Base-by-base conservation (phyloP, 1,139 yeast species). In the Kurtzmaniella natalensis region DNA sequence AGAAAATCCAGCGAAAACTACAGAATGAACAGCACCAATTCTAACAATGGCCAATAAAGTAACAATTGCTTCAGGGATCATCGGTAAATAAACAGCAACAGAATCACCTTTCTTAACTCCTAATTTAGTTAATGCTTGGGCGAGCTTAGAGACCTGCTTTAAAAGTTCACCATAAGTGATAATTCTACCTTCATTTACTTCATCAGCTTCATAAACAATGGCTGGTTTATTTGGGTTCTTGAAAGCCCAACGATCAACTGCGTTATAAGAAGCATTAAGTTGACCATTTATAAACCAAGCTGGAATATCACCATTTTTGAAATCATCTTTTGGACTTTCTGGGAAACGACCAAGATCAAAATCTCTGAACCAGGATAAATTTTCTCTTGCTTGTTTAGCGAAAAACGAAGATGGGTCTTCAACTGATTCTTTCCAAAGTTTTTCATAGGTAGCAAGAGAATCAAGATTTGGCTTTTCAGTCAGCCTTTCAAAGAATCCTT, bases 81-180 rank as follows among this genome's bases (percentile, higher is more conserved):
- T 84, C 45, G 94, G 94, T 57, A 84, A 68, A 57, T 84, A 84
- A 32, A 84, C 89, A 3, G 94, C 94, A 29, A 84, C 92, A 5
- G 89, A 78, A 52, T 84, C 94, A 43, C 92, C 92, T 59, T 83
- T 83, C 50, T 72, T 71, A 41, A 83, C 89, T 39, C 89, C 89
- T 51, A 78, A 60, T 45, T 66, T 67, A 43, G 67, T 70, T 59
- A 79, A 72, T 39, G 81, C 78, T 48, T 80, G 87, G 7, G 88
- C 84, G 50, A 82, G 72, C 51, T 76, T 76, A 36, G 77, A 76
- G 35, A 83, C 87, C 35, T 83, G 70, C 51, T 76, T 76, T 46
- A 84, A 68, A 50, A 84, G 67, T 59, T 84, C 83, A 30, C 82
- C 83, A 55, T 81, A 84, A 25, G 88, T 74, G 46, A 83, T 67